Percentiles rank a stretch among this genome's conserved stretches.
phyloP scores from a whole-genome alignment of 169 alveolate genomes.

The Blepharisma undulans region DNA sequence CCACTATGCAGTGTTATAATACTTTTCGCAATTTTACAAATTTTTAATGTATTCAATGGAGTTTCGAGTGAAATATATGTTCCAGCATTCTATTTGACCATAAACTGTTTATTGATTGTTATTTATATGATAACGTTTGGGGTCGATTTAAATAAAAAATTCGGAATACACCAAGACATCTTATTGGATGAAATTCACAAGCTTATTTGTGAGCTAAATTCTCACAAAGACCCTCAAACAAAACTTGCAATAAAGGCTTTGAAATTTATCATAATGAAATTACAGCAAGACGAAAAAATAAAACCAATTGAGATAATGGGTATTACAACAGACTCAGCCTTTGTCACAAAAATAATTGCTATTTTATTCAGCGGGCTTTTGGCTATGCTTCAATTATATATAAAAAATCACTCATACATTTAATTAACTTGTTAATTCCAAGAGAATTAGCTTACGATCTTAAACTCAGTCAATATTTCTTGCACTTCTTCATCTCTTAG shows the following conservation, averaged over 20 bases:
- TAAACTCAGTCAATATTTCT: conserved; percentile 36
- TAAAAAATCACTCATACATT: not conserved
- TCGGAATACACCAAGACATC: not conserved
- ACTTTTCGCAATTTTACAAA: not conserved
- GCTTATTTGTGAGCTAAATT: too few relatives aligned
- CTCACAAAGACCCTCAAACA: too few relatives aligned
- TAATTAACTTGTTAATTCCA: not conserved
- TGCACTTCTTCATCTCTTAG: conserved; percentile 46
- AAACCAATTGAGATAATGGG: not conserved
- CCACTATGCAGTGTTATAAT: not conserved
- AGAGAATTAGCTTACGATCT: not conserved
- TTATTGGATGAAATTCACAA: too few relatives aligned
- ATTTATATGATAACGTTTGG: not conserved
- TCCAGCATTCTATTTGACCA: not conserved
- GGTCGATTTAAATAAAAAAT: not conserved
- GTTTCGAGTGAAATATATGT: not conserved
- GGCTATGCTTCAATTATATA: not conserved
- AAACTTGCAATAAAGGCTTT: too few relatives aligned
- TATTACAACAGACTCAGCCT: not conserved
- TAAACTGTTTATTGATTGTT: not conserved
- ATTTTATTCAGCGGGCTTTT: not conserved
- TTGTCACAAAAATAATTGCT: not conserved
- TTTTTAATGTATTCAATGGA: not conserved
- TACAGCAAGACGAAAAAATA: not conserved
- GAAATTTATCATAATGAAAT: not conserved